Conservation (phyloP, 2,329 filamentous ascomycete genomes). For the Cercospora citrullina region DNA sequence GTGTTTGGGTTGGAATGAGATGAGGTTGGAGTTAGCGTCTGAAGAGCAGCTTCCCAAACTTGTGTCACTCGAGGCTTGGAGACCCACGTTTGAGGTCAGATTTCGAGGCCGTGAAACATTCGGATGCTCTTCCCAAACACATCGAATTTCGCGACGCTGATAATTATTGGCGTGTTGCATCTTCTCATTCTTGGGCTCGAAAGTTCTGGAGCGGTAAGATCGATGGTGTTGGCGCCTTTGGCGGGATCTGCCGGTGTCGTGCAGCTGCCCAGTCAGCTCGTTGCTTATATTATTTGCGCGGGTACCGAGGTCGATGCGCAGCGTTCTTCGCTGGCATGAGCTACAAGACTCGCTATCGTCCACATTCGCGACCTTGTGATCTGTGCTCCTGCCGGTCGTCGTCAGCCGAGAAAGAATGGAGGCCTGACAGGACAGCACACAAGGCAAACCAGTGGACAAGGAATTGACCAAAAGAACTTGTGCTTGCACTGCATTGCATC, state of each 20-base stretch:
- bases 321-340: background rate
- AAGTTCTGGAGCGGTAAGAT: no score
- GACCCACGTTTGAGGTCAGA: background rate
- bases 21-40: background rate
- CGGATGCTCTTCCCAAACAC: background rate
- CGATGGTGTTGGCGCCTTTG: background rate
- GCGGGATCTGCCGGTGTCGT: background rate
- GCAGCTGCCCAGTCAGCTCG: background rate
- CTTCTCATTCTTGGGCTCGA: background rate
- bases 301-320: background rate
- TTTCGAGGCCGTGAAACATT: background rate
- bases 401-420: background rate
- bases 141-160: background rate
- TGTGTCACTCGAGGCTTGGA: background rate
- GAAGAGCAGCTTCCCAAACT: background rate
- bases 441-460: background rate
- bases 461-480: background rate
- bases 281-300: background rate
- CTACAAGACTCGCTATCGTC: background rate
- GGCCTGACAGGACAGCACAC: background rate
- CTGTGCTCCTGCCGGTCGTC: background rate
- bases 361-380: background rate
- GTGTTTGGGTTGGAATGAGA: background rate
- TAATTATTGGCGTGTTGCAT: background rate
- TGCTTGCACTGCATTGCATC: conserved; percentile 3